Conservation (phyloP, 768 basidiomycete genomes). For the Rhizopogon vinicolor region DNA sequence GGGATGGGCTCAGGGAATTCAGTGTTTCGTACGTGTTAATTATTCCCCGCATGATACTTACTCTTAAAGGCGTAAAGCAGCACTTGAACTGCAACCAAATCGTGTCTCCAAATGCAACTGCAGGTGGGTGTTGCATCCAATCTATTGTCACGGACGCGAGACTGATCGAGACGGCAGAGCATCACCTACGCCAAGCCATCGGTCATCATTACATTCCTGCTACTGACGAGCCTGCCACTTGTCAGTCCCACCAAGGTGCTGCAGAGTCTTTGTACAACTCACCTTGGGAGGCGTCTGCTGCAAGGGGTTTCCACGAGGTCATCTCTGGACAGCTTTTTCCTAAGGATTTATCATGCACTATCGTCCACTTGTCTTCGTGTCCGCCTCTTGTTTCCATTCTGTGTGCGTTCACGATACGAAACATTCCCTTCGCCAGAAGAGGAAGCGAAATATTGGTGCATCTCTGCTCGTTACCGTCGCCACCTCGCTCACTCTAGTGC, state of each 20-base stretch:
- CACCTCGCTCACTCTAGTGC: slow-evolving; percentile 11
- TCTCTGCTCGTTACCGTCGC: slow-evolving; percentile 20
- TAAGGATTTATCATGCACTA: slow-evolving; percentile 9
- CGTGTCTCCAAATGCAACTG: not conserved
- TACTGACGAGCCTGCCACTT: slow-evolving; percentile 8
- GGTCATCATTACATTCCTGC: slow-evolving; percentile 6
- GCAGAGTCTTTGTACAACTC: slow-evolving; percentile 4
- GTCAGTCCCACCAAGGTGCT: slow-evolving; percentile 3
- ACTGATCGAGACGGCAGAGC: not conserved
- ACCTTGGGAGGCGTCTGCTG: not conserved
- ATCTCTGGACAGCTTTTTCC: slow-evolving; percentile 5
- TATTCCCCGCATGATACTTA: not conserved
- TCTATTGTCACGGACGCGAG: not conserved
- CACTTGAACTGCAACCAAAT: not conserved
- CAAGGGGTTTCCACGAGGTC: not conserved
- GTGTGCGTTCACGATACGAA: slow-evolving; percentile 10
- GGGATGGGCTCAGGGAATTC: not conserved
- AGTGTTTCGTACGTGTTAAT: not conserved
- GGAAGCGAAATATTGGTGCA: slow-evolving; percentile 28
- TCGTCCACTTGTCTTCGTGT: slow-evolving; percentile 11
- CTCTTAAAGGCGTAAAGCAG: not conserved
- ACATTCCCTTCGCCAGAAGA: slow-evolving; percentile 18
- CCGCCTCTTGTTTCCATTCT: slow-evolving; percentile 7
- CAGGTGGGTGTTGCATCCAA: not conserved
- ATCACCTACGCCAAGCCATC: not conserved